Percentiles rank a stretch among this genome's conserved stretches.
These are phyloP conservation scores for Pestalotiopsis sp. DNA, from an alignment of 2,329 filamentous ascomycete genomes.

Conservation along the genomic window DNA sequence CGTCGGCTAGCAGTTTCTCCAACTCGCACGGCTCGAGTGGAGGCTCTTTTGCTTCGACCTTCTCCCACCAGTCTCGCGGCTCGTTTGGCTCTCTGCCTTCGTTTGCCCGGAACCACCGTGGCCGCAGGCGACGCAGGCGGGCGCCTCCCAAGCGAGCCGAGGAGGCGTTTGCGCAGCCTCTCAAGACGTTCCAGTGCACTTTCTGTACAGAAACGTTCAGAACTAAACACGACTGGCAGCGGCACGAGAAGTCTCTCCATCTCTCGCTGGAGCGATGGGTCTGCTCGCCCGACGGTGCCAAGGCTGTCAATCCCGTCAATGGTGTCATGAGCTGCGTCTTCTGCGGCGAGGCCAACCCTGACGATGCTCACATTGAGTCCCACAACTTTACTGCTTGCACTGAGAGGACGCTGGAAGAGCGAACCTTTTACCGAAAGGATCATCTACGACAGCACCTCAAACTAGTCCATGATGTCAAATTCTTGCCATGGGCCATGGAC, in stretches of 20 bases:
- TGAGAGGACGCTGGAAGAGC: slow-evolving; percentile 62
- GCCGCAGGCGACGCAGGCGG: slow-evolving; percentile 51
- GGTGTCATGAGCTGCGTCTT: slow-evolving; percentile 60
- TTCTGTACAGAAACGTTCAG: slow-evolving; percentile 70
- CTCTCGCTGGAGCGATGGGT: slow-evolving; percentile 68
- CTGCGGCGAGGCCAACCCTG: slow-evolving; percentile 57
- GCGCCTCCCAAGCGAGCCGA: slow-evolving; percentile 38
- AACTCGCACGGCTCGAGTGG: slow-evolving; percentile 60
- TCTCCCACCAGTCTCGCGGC: slow-evolving; percentile 58
- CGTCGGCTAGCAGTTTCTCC: slow-evolving; percentile 61
- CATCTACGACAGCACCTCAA: slow-evolving; percentile 68
- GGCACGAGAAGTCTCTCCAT: slow-evolving; percentile 70
- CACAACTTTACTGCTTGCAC: slow-evolving; percentile 67
- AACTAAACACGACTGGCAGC: slow-evolving; percentile 70
- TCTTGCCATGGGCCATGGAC: slow-evolving; percentile 64
- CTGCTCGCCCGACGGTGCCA: slow-evolving; percentile 60
- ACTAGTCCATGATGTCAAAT: slow-evolving; percentile 65
- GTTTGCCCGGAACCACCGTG: slow-evolving; percentile 40
- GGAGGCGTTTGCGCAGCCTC: slow-evolving; percentile 42
- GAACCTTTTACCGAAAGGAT: slow-evolving; percentile 68
- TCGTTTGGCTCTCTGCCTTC: slow-evolving; percentile 53
- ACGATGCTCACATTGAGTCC: slow-evolving; percentile 56
- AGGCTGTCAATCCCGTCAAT: slow-evolving; percentile 59
- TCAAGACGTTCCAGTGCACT: slow-evolving; percentile 66
- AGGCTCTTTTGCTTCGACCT: slow-evolving; percentile 60